A percentile compares a stretch with the other conserved stretches of the same genome.
Evolutionary conservation across 2,329 filamentous ascomycete genomes (phyloP).

Genomic region (Diaporthe sp.): DNA sequence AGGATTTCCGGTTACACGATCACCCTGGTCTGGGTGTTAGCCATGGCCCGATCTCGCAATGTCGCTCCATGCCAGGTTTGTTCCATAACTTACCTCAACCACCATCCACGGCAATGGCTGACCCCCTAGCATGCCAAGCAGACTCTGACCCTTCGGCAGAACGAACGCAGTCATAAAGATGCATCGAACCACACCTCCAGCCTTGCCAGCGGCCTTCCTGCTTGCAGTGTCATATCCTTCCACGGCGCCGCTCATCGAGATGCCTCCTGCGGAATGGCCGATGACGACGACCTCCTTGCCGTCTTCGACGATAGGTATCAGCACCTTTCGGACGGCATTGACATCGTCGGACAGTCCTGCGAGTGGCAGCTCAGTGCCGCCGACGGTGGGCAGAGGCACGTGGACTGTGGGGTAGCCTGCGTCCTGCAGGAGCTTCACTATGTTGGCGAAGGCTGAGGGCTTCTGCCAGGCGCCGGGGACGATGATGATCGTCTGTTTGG

Average conservation of each 20-base stretch:
- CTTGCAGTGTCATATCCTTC: constrained; percentile 47
- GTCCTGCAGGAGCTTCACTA: constrained; percentile 3
- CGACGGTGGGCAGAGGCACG: constrained; percentile 14
- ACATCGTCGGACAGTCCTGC: constrained; percentile 27
- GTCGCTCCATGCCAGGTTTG: too few species aligned
- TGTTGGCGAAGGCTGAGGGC: neutral
- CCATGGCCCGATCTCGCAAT: neutral
- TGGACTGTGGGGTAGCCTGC: neutral
- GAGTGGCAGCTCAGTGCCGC: constrained; percentile 8
- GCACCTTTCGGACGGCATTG: constrained; percentile 12
- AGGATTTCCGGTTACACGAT: constrained; percentile 30
- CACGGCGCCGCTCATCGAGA: constrained; percentile 50
- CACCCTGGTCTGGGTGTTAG: constrained; percentile 15
- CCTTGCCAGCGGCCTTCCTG: constrained; percentile 43
- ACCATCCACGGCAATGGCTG: constrained; percentile 35
- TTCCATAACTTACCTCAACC: constrained; percentile 17
- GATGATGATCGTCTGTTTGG: constrained; percentile 17
- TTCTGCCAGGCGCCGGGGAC: constrained; percentile 27
- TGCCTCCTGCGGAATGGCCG: constrained; percentile 55
- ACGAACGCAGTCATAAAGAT: constrained; percentile 50
- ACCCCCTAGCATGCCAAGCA: constrained; percentile 35
- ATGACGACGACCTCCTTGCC: constrained; percentile 54
- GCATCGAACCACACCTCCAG: constrained; percentile 51
- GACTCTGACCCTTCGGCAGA: constrained; percentile 38
- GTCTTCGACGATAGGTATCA: constrained; percentile 42